Conservation (phyloP, 352 stramenopile species). For the Thalassiosira allenii region DNA sequence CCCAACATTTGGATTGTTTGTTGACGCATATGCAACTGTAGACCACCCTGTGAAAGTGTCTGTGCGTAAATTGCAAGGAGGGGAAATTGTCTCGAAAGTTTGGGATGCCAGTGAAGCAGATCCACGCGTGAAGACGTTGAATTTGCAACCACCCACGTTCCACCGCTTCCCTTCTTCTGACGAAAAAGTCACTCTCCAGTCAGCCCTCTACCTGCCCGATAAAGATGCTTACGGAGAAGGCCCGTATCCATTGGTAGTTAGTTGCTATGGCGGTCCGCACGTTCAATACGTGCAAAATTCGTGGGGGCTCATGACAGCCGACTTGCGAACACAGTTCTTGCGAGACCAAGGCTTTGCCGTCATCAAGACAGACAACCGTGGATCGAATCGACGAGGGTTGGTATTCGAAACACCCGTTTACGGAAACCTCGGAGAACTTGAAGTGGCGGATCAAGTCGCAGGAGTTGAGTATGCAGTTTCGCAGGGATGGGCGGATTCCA, state of each 20-base stretch:
- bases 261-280: constrained; percentile 96
- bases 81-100: constrained; percentile 10
- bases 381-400: constrained; percentile 89
- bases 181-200: constrained; percentile 89
- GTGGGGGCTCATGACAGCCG: constrained; percentile 89
- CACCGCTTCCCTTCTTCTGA: constrained; percentile 88
- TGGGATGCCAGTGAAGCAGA: constrained; percentile 22
- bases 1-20: constrained; percentile 33
- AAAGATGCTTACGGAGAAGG: constrained; percentile 87
- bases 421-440: constrained; percentile 91
- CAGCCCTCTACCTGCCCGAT: constrained; percentile 93
- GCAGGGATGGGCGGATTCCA: constrained; percentile 90
- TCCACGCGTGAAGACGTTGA: constrained; percentile 8
- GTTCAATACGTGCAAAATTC: constrained; percentile 93
- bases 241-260: constrained; percentile 94
- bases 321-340: constrained; percentile 93
- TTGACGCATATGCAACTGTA: constrained; percentile 1
- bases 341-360: constrained; percentile 94
- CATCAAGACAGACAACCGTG: constrained; percentile 96
- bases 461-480: constrained; percentile 82
- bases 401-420: constrained; percentile 94
- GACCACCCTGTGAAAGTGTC: constrained; percentile 1
- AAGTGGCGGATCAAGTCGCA: constrained; percentile 80
- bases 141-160: constrained; percentile 64
- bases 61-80: constrained; percentile 4